Evolutionary conservation across 108 stramenopile genomes (phyloP), one percentile per base, ranked within the genome.

Genomic region (Fistulifera pelliculosa): DNA sequence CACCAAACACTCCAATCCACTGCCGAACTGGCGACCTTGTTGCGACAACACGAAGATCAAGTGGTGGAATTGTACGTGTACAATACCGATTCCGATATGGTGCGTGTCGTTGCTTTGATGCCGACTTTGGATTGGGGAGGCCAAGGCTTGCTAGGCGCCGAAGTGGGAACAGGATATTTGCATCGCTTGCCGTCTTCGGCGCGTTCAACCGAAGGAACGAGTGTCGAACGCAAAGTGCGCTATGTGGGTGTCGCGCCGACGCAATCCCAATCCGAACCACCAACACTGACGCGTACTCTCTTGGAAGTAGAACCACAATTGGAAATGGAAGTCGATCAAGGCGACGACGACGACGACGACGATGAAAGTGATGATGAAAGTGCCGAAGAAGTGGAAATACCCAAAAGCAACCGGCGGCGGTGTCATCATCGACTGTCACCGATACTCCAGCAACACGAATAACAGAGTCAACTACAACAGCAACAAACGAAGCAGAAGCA

Each of bases 21-120:
- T 19, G 64, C 75, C 4, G 70, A 70, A 18, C 62, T 97, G 54
- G 76, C 80, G 19, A 75, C 71, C 3, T 75, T 91, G 12, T 49
- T 95, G 21, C 52, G 68, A 56, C 48, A 69, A 19, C 58, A 95
- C 61, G 63, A 78, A 10, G 87, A 95, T 64, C 54, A 74, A 41
- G 83, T 93, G 14, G 69, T 97, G 27, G 94, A 95, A 57, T 60
- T 97, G 18, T 97, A 95, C 61, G 94, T 97, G 11, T 97, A 97
- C 76, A 95, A 85, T 70, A 72, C 79, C 6, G 72, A 85, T 27
- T 79, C 79, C 19, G 96, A 97, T 65, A 50, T 89, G 42, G 96
- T 97, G 2, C 81, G 96, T 40, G 75, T 90, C 23, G 91, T 89
- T 7, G 85, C 83, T 0, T 58, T 97, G 15, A 70, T 95, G 66